A percentile compares a stretch with the other conserved stretches of the same genome.
Conservation (phyloP, 2,329 filamentous ascomycete species). For the Penicillium italicum region DNA sequence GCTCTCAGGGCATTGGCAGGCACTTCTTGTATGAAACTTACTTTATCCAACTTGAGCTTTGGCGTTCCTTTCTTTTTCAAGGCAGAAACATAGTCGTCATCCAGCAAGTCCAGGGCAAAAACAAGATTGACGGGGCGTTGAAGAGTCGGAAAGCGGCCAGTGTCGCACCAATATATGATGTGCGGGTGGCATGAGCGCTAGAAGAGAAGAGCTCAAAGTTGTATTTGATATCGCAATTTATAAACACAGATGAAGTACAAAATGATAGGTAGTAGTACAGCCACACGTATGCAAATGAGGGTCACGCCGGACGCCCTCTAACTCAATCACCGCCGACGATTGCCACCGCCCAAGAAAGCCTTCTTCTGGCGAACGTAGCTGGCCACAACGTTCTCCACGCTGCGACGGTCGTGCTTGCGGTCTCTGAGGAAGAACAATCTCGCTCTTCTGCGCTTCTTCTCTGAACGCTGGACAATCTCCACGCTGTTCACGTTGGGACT, state of each 20-base stretch:
- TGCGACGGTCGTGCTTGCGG: constrained; percentile 81
- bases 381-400: constrained; percentile 73
- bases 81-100: neutral
- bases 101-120: neutral
- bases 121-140: neutral
- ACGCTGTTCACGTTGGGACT: constrained; percentile 84
- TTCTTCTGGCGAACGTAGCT: constrained; percentile 58
- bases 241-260: constrained; percentile 11
- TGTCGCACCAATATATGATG: neutral
- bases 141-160: neutral
- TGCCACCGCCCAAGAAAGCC: constrained; percentile 38
- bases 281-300: constrained; percentile 8
- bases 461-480: constrained; percentile 83
- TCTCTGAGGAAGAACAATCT: constrained; percentile 87
- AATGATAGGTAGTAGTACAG: constrained; percentile 13
- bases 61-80: neutral
- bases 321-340: constrained; percentile 18
- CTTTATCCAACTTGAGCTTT: neutral
- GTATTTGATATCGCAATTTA: constrained; percentile 11
- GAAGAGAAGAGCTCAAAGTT: constrained; percentile 1
- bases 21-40: neutral
- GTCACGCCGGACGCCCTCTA: constrained; percentile 10
- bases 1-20: neutral
- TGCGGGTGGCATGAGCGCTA: neutral
- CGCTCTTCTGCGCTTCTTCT: constrained; percentile 81